Base-by-base conservation (phyloP, 495 filamentous ascomycete species). In the Hypoxylon fragiforme region DNA sequence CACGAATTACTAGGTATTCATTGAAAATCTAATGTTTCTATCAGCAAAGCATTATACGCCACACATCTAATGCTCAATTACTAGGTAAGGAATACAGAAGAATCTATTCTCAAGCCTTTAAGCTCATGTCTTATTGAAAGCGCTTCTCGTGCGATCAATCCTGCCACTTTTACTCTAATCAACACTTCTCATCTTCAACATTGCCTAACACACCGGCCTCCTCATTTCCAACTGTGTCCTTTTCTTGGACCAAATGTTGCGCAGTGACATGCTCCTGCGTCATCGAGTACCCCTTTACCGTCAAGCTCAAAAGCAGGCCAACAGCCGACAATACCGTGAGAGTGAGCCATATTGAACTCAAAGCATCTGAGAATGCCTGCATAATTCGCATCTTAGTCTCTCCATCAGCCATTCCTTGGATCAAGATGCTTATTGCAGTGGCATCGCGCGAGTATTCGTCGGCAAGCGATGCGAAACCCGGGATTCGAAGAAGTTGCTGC, bases 271-370 rank as follows among this genome's bases (percentile, higher is more conserved):
- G 62, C 18, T 62, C 62, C 35, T 58, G 57, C 0, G 48, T 31
- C 37, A 65, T 54, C 3, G 43, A 45, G 44, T 65, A 58, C 1
- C 53, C 43, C 22, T 50, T 48, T 2, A 65, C 39, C 14, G 47
- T 45, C 4, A 40, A 21, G 26, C 56, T 53, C 4, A 65, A 20
- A 6, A 66, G 6, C 40, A 71, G 19, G 12, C 37, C 54, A 1
- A 57, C 35, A 7, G 50, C 66, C 19, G 59, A 53, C 22, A 70
- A 52, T 8, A 60, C 64, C 31, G 62, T 45, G 45, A 83, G 80
- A 51, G 81, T 76, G 1, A 75, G 63, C 83, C 83, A 87, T 7
- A 88, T 77, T 2, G 75, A 72, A 45, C 77, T 72, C 54, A 88
- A 40, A 43, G 76, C 74, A 57, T 84, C 81, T 0, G 76, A 74